A percentile compares a stretch with the other conserved stretches of the same genome.
Evolutionary conservation across 2,329 filamentous ascomycete species (phyloP).

Genomic region (Alternaria solani): DNA sequence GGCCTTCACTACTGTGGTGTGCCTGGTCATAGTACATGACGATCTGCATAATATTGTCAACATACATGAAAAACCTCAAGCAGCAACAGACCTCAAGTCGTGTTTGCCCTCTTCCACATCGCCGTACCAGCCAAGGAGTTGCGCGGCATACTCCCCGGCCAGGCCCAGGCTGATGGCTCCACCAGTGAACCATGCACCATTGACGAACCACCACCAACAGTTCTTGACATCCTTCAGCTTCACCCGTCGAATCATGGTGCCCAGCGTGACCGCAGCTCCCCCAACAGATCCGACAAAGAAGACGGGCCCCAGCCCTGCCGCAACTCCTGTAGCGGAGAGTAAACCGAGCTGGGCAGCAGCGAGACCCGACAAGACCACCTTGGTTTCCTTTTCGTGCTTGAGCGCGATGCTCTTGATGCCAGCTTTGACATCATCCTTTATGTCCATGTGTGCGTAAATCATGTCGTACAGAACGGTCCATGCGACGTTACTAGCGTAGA

Average conservation of each 20-base stretch:
- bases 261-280: conserved; percentile 62
- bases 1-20: no score
- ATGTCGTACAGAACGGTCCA: conserved; percentile 93
- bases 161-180: conserved; percentile 66
- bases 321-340: conserved; percentile 73
- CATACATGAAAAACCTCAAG: neutral
- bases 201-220: conserved; percentile 72
- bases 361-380: conserved; percentile 75
- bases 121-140: conserved; percentile 36
- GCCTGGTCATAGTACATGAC: neutral
- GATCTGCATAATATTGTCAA: neutral
- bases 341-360: conserved; percentile 74
- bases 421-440: conserved; percentile 82
- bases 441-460: conserved; percentile 93
- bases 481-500: conserved; percentile 81
- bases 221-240: conserved; percentile 64
- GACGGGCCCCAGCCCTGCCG: conserved; percentile 65
- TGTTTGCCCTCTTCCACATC: conserved; percentile 15
- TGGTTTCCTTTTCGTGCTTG: conserved; percentile 79
- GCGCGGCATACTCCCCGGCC: conserved; percentile 60
- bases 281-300: conserved; percentile 68
- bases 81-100: neutral
- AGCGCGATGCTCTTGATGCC: conserved; percentile 90
- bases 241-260: conserved; percentile 67
- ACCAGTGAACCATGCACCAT: conserved; percentile 68